Conservation (phyloP, 2,329 filamentous ascomycete genomes). For the Pezizomycotina sp. region DNA sequence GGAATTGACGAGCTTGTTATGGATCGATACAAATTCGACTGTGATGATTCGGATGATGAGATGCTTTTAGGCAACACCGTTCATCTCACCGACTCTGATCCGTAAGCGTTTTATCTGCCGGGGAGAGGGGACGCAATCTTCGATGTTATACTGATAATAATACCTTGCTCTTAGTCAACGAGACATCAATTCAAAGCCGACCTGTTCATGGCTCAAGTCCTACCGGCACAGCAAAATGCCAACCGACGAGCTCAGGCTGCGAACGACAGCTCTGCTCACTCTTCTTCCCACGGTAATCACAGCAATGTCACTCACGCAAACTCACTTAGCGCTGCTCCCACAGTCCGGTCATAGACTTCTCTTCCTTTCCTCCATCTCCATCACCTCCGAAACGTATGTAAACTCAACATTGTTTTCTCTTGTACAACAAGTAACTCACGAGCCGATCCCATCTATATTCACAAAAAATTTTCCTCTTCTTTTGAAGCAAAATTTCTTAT, state of each 20-base stretch:
- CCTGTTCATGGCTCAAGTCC: slow-evolving; percentile 15
- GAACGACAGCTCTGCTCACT: too few relatives aligned
- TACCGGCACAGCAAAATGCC: slow-evolving; percentile 12
- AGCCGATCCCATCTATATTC: too few relatives aligned
- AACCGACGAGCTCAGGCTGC: too few relatives aligned
- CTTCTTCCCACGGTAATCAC: not conserved
- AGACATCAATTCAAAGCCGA: slow-evolving; percentile 14
- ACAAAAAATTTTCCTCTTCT: too few relatives aligned
- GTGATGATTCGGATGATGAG: slow-evolving; percentile 17
- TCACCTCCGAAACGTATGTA: slow-evolving; percentile 7
- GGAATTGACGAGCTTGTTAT: slow-evolving; percentile 14
- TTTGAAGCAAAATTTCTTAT: too few relatives aligned
- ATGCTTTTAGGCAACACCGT: slow-evolving; percentile 4
- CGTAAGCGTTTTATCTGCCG: slow-evolving; percentile 6
- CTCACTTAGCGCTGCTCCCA: slow-evolving; percentile 2
- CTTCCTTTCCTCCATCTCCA: slow-evolving; percentile 10
- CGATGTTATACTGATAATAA: not conserved
- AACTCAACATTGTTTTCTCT: too few relatives aligned
- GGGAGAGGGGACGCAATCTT: not conserved
- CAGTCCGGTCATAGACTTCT: slow-evolving; percentile 9
- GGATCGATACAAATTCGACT: slow-evolving; percentile 16
- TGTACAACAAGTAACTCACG: too few relatives aligned
- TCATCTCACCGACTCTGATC: slow-evolving; percentile 11
- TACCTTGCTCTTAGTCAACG: not conserved
- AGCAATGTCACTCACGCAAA: not conserved